A percentile compares a stretch with the other conserved stretches of the same genome.
Evolutionary conservation across 352 stramenopile genomes (phyloP).

Genomic region (Globisporangium carolinianum): DNA sequence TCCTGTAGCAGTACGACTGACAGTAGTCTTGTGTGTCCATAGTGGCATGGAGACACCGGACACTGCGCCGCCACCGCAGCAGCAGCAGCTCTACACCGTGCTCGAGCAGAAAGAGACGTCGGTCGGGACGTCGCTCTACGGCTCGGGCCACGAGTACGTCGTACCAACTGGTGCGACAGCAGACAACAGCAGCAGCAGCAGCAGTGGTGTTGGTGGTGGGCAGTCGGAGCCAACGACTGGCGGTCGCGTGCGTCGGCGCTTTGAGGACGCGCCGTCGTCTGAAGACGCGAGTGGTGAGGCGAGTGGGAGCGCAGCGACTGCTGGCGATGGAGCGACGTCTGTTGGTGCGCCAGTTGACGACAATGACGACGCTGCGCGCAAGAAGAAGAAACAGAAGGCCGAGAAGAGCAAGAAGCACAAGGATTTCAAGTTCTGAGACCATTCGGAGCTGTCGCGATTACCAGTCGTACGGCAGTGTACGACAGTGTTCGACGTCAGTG

Average conservation of each 20-base stretch:
- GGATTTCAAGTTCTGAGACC: conserved; percentile 77
- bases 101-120: conserved; percentile 73
- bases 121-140: conserved; percentile 67
- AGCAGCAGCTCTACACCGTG: conserved; percentile 74
- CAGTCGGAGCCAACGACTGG: too few species aligned
- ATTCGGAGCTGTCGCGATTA: neutral
- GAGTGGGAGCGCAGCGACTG: too few species aligned
- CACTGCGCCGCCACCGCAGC: conserved; percentile 5
- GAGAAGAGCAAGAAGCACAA: conserved; percentile 82
- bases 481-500: too few species aligned
- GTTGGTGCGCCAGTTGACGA: conserved; percentile 26
- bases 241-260: conserved; percentile 59
- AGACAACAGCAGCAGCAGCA: conserved; percentile 31
- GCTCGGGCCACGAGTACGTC: conserved; percentile 69
- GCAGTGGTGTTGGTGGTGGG: too few species aligned
- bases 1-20: neutral
- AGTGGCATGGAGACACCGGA: conserved; percentile 60
- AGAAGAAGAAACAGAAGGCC: conserved; percentile 71
- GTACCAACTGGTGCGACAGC: conserved; percentile 33
- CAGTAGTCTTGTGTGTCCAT: conserved; percentile 2
- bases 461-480: too few species aligned
- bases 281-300: too few species aligned
- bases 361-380: conserved; percentile 46
- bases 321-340: conserved; percentile 4
- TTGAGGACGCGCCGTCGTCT: conserved; percentile 37